Evolutionary conservation across 176 grass and related monocot genomes (phyloP), one percentile per base, ranked within the genome.

Genomic region (Triticum timopheevii): DNA sequence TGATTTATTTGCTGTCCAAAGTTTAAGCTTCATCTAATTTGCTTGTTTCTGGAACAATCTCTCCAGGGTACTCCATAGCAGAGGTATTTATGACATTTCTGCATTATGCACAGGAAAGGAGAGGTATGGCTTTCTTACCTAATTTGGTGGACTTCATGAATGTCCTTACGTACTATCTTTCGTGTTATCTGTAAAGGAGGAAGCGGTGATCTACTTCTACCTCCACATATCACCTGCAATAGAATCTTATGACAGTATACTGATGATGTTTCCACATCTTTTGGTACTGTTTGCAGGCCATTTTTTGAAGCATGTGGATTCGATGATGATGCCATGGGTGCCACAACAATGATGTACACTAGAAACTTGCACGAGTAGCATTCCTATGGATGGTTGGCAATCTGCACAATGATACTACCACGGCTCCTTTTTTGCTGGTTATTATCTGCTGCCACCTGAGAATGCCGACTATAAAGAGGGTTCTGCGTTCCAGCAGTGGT

Each of bases 271-370:
- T 75, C 30, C 79, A 66, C 23, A 61, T 73, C 61, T 75, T 56
- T 20, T 73, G 67, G 58, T 74, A 35, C 77, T 11, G 77, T 79
- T 79, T 87, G 71, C 54, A 96, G 92, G 67, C 85, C 93, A 28
- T 96, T 99, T 88, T 94, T 99, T 39, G 59, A 93, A 91, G 87
- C 83, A 76, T 99, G 92, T 85, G 94, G 90, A 52, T 99, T 99
- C 27, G 94, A 83, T 63, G 82, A 92, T 33, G 97, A 99, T 87
- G 83, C 42, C 65, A 70, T 99, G 66, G 97, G 92, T 79, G 91
- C 94, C 67, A 96, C 92, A 9, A 96, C 94, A n/a, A 99, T 99
- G 97, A 89, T 99, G 90, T 99, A 99, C 88, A 93, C 92, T 7
- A 86, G 77, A 90, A 90, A 88, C 20, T 13, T 77, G 40, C 19